Percentiles rank a stretch among this genome's conserved stretches.
Conservation (phyloP, 202 grass and related monocot genomes). For the Setaria italica region DNA sequence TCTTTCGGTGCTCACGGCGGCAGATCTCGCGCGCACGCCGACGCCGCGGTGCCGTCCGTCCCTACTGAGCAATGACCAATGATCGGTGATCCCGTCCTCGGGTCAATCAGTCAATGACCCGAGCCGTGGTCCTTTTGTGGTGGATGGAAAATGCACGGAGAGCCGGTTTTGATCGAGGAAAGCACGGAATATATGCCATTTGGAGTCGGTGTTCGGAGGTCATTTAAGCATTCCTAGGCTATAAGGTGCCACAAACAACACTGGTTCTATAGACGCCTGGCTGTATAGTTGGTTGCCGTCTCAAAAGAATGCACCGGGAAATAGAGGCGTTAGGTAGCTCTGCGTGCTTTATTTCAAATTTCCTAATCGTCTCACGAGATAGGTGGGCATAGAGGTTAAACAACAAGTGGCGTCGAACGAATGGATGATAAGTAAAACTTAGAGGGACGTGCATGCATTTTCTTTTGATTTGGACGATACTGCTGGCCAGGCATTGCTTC, state of each 20-base stretch:
- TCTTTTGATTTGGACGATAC: too few species aligned
- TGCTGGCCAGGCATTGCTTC: too few species aligned
- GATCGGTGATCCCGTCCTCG: not conserved
- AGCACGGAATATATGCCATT: not conserved
- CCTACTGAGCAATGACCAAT: not conserved
- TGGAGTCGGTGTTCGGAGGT: not conserved
- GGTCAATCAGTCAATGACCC: constrained; percentile 1
- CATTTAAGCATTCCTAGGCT: not conserved
- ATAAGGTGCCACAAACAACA: not conserved
- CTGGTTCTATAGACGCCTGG: too few species aligned
- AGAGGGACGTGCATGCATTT: not conserved
- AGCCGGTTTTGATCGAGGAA: not conserved
- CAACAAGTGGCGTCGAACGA: not conserved
- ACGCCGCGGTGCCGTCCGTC: not conserved
- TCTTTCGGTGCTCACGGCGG: not conserved
- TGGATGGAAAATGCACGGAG: not conserved
- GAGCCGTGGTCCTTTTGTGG: not conserved
- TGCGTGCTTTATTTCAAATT: not conserved
- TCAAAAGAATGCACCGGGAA: not conserved
- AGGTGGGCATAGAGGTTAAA: not conserved
- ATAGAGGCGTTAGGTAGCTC: not conserved
- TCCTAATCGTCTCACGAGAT: not conserved
- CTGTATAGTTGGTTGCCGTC: too few species aligned
- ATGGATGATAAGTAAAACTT: not conserved
- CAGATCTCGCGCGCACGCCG: not conserved